Conservation (phyloP, 2,329 filamentous ascomycete genomes). For the Fusarium nygamai region DNA sequence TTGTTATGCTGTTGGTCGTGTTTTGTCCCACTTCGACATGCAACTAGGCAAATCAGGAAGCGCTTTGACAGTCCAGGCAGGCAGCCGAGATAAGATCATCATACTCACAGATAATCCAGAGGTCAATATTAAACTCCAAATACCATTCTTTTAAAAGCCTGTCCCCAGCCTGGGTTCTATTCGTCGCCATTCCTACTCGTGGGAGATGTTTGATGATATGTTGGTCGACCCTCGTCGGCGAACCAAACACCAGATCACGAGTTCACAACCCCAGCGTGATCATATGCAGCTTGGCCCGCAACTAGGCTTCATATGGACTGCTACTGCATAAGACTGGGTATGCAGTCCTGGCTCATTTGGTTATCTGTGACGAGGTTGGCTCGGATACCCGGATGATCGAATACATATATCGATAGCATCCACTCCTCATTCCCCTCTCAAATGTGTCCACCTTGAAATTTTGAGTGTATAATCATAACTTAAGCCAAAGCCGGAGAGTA, state of each 20-base stretch:
- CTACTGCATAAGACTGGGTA: not conserved
- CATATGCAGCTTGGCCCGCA: not conserved
- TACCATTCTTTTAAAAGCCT: rapidly evolving
- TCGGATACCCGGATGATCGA: not conserved
- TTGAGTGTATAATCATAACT: not conserved
- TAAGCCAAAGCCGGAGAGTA: not conserved
- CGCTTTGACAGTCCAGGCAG: not conserved
- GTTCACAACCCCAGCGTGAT: not conserved
- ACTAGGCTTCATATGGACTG: not conserved
- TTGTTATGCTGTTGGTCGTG: constrained; percentile 7
- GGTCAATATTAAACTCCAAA: not conserved
- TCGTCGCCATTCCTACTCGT: rapidly evolving
- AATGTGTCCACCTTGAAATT: not conserved
- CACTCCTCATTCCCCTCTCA: not conserved
- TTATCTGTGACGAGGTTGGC: not conserved
- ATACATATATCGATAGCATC: not conserved
- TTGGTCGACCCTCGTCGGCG: not conserved
- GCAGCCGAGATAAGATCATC: not conserved
- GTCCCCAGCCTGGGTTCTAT: not conserved
- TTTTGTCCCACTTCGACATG: constrained; percentile 7
- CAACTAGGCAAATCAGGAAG: not conserved
- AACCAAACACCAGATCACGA: not conserved
- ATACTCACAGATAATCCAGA: not conserved
- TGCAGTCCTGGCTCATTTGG: not conserved
- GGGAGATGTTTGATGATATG: not conserved